Conservation (phyloP, 129 eudicot species). For the Artemisia tridentata region DNA sequence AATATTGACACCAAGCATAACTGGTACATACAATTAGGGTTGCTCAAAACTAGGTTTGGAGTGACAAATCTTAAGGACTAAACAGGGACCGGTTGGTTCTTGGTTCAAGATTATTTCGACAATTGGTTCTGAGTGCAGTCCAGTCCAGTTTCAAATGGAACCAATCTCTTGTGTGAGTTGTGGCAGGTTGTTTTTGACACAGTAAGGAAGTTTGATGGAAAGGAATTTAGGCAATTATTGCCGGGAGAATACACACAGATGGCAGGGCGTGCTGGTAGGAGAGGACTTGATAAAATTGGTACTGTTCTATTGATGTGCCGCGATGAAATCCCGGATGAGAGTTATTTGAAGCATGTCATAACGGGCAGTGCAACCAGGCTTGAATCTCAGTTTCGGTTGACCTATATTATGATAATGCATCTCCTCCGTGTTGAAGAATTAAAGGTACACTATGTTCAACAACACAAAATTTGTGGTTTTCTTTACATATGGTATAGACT, state of each 20-base stretch:
- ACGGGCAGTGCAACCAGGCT: constrained; percentile 91
- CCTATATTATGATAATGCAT: constrained; percentile 97
- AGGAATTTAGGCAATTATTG: constrained; percentile 85
- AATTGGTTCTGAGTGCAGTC: neutral
- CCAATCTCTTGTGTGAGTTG: neutral
- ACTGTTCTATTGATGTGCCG: constrained; percentile 94
- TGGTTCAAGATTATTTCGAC: neutral
- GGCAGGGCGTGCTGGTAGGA: constrained; percentile 99
- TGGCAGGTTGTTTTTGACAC: constrained; percentile 95
- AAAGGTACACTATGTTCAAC: constrained; percentile 51
- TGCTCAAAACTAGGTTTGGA: neutral
- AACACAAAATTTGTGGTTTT: neutral
- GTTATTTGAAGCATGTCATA: constrained; percentile 63
- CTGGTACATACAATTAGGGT: neutral
- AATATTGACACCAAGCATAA: constrained; percentile 10
- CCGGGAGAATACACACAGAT: constrained; percentile 99
- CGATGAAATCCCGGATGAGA: constrained; percentile 89
- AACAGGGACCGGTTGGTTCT: constrained; percentile 5
- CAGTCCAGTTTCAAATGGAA: neutral
- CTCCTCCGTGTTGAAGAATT: constrained; percentile 98
- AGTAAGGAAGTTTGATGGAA: constrained; percentile 92
- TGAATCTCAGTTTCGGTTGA: constrained; percentile 91
- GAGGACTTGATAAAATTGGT: constrained; percentile 97
- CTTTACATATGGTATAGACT: neutral
- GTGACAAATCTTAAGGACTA: neutral